Evolutionary conservation across 1,284 basidiomycete genomes (phyloP).

Genomic region (Sporisorium scitamineum): DNA sequence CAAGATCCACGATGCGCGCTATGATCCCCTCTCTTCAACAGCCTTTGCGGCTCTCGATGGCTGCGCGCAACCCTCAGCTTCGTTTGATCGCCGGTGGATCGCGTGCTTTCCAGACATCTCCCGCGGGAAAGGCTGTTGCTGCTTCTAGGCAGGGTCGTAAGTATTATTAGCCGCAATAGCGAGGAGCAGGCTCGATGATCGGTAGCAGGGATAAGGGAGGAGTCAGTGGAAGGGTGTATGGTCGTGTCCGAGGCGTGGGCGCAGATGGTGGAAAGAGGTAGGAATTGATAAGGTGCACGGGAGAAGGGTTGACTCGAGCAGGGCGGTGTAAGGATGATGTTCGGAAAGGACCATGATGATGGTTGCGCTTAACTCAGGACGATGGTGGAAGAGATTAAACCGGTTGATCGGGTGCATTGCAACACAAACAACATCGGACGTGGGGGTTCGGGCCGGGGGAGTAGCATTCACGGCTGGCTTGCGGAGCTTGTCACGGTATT

Average conservation of each 20-base stretch:
- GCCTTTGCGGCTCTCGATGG: constrained; percentile 53
- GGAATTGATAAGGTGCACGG: no score
- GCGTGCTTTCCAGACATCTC: constrained; percentile 52
- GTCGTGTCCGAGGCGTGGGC: not conserved
- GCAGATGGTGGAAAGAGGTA: not conserved
- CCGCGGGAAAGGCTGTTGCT: constrained; percentile 29
- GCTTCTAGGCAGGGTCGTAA: constrained; percentile 52
- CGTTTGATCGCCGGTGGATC: constrained; percentile 57
- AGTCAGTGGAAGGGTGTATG: no score
- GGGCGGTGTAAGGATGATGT: not conserved
- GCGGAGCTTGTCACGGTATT: not conserved
- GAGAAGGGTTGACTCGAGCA: not conserved
- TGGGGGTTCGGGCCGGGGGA: not conserved
- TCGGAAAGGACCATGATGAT: not conserved
- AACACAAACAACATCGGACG: not conserved
- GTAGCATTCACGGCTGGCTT: not conserved
- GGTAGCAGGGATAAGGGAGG: not conserved
- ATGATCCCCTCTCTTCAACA: constrained; percentile 48
- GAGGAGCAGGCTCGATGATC: no score
- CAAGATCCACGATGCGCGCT: constrained; percentile 29
- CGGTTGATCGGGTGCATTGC: not conserved
- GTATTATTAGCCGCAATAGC: constrained; percentile 13
- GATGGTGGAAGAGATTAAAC: not conserved
- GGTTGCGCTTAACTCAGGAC: not conserved
- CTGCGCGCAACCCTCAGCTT: constrained; percentile 55